phyloP scores from a whole-genome alignment of 1,284 basidiomycete genomes.

The Sporisorium reilianum region DNA sequence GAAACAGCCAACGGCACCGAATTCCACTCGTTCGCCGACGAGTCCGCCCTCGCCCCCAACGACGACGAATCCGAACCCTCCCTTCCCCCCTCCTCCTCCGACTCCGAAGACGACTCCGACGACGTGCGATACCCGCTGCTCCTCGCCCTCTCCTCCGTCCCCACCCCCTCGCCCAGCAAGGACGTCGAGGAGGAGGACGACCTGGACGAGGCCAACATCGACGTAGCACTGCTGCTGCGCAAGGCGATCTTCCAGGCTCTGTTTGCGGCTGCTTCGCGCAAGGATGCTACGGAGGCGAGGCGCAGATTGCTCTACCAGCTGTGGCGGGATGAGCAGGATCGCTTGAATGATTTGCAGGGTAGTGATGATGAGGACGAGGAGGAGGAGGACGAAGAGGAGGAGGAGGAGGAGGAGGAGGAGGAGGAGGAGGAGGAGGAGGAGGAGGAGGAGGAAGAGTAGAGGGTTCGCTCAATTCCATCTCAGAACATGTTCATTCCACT shows the following conservation, averaged over 20 bases:
- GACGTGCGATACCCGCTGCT: constrained; percentile 40
- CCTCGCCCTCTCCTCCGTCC: constrained; percentile 39
- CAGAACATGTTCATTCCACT: neutral
- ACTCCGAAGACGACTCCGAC: neutral
- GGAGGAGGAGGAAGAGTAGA: constrained; percentile 1
- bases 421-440: too few species aligned
- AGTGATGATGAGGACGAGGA: neutral
- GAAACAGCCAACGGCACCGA: constrained; percentile 27
- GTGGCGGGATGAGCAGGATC: constrained; percentile 75
- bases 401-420: constrained; percentile 8
- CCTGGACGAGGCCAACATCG: constrained; percentile 4
- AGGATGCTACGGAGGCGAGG: constrained; percentile 81
- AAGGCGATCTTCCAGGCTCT: constrained; percentile 76
- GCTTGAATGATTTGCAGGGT: constrained; percentile 26
- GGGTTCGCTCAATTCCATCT: neutral
- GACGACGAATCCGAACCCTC: constrained; percentile 23
- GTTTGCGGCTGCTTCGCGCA: constrained; percentile 81
- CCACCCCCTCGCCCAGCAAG: constrained; percentile 13
- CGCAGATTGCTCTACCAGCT: constrained; percentile 84
- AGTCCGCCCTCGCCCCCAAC: constrained; percentile 12
- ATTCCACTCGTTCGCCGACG: constrained; percentile 47
- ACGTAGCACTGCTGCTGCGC: constrained; percentile 71
- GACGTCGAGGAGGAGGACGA: constrained; percentile 15
- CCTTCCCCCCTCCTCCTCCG: constrained; percentile 2
- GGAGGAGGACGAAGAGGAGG: neutral